These are phyloP conservation scores for Caryopteris hybrid DNA, from an alignment of 305 asterid genomes.

Conservation along the genomic window DNA sequence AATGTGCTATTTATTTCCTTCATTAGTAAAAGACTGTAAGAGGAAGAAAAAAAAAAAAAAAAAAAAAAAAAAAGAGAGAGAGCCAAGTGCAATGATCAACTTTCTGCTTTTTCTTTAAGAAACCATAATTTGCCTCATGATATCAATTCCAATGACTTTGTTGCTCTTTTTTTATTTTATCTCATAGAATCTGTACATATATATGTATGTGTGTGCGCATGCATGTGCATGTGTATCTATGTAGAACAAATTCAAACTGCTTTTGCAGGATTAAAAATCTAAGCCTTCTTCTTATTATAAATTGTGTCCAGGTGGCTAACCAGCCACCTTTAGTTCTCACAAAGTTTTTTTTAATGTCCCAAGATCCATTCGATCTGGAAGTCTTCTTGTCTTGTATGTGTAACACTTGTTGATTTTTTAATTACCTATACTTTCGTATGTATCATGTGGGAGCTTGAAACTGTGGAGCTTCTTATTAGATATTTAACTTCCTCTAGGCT, in stretches of 20 bases:
- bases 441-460: not conserved
- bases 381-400: not conserved
- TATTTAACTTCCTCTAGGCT: not conserved
- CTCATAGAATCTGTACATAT: no score
- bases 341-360: not conserved
- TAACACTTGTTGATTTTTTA: not conserved
- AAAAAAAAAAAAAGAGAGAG: no score
- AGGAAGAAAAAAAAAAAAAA: not conserved
- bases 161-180: not conserved
- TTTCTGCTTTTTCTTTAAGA: slow-evolving; percentile 8
- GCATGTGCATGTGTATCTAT: not conserved
- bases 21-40: not conserved
- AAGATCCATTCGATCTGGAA: not conserved
- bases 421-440: not conserved
- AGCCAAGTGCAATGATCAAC: not conserved
- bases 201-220: no score
- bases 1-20: slow-evolving; percentile 22
- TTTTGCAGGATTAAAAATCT: not conserved
- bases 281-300: not conserved
- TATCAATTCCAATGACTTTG: not conserved
- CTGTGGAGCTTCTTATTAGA: not conserved
- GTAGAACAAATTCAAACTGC: not conserved
- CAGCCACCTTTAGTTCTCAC: slow-evolving; percentile 4
- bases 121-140: not conserved
- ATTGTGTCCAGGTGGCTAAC: no score